Evolutionary conservation across 148 eudicot genomes (phyloP).

Genomic region (Camellia sinensis): DNA sequence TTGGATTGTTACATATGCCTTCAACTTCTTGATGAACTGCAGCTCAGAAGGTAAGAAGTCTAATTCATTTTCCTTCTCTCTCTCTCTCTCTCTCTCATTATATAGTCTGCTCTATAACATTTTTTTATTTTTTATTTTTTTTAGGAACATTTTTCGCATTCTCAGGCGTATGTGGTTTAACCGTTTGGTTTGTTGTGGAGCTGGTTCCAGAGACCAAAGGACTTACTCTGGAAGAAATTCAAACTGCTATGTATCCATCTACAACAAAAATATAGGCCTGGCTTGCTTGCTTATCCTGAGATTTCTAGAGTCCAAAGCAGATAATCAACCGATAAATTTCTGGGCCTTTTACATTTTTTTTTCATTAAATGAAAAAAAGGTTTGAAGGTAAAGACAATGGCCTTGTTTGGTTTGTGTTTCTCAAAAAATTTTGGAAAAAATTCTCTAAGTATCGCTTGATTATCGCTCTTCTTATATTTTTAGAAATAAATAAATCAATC

Average conservation of each 20-base stretch:
- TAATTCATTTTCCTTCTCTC: not conserved
- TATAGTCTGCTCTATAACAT: not conserved
- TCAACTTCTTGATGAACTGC: slow-evolving; percentile 73
- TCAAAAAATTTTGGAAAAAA: too few relatives aligned
- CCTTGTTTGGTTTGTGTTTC: too few relatives aligned
- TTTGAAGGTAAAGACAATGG: too few relatives aligned
- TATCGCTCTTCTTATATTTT: too few relatives aligned
- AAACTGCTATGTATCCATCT: slow-evolving; percentile 56
- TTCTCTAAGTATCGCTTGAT: too few relatives aligned
- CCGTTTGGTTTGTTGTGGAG: slow-evolving; percentile 56
- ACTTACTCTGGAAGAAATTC: slow-evolving; percentile 84
- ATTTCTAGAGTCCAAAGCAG: too few relatives aligned
- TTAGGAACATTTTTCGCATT: slow-evolving; percentile 82
- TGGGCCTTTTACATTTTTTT: too few relatives aligned
- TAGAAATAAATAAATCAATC: too few relatives aligned
- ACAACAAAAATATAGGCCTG: not conserved
- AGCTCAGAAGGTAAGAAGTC: slow-evolving; percentile 56
- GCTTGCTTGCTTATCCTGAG: too few relatives aligned
- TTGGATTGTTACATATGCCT: slow-evolving; percentile 71
- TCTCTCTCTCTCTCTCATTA: not conserved
- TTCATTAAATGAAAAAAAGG: too few relatives aligned
- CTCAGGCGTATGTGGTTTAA: slow-evolving; percentile 43
- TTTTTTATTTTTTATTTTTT: not conserved
- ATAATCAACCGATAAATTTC: too few relatives aligned
- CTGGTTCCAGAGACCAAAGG: slow-evolving; percentile 96